Percentiles rank a stretch among this genome's conserved stretches.
Conservation (phyloP, 2,329 filamentous ascomycete species). For the Orbilia oligospora region DNA sequence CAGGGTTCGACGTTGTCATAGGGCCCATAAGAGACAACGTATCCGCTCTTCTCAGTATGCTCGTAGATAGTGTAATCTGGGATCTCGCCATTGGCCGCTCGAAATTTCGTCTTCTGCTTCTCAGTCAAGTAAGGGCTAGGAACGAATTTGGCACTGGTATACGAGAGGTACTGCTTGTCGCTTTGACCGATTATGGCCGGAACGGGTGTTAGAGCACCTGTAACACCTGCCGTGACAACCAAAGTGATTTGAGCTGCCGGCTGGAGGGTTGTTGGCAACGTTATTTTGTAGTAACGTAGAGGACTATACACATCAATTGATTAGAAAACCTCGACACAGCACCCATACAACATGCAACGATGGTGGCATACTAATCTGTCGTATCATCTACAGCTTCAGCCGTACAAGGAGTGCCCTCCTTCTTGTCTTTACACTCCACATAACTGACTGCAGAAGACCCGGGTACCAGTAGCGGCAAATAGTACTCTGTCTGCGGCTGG, state of each 20-base stretch:
- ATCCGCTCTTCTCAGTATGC: conserved; percentile 85
- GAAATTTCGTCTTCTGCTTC: conserved; percentile 98
- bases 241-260: conserved; percentile 86
- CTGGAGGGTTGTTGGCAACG: conserved; percentile 79
- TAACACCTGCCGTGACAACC: conserved; percentile 85
- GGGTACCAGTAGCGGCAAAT: conserved; percentile 83
- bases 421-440: conserved; percentile 93
- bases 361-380: conserved; percentile 45
- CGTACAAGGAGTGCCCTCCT: conserved; percentile 73
- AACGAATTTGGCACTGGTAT: conserved; percentile 87
- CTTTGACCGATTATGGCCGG: conserved; percentile 86
- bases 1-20: conserved; percentile 71
- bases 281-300: conserved; percentile 65
- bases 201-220: conserved; percentile 83
- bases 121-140: conserved; percentile 85
- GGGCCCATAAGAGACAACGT: conserved; percentile 89
- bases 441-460: conserved; percentile 84
- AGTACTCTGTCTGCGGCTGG: conserved; percentile 89
- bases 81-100: conserved; percentile 82
- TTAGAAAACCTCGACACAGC: conserved; percentile 22
- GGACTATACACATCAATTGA: conserved; percentile 43
- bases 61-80: conserved; percentile 87
- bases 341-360: background rate
- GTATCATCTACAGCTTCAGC: conserved; percentile 52
- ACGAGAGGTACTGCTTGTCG: conserved; percentile 87